Evolutionary conservation across 139 green algal genomes (phyloP), one percentile per base, ranked within the genome.

Genomic region (Asterochloris sp.): DNA sequence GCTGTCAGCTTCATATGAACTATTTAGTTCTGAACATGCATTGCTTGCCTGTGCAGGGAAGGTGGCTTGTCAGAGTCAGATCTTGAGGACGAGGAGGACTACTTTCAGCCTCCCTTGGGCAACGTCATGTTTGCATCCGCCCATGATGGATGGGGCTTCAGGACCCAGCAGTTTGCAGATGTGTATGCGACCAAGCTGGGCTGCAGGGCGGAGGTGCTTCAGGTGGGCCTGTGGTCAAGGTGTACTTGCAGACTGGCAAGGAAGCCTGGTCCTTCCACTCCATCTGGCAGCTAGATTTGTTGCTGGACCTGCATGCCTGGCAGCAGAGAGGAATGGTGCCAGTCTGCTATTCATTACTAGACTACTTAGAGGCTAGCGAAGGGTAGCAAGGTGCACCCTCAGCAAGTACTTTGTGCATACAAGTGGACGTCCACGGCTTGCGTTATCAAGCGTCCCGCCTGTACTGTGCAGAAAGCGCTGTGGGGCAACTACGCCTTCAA

Each of bases 91-190:
- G 90, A 91, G 68, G 88, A 90, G 63, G 90, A 97, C 69, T 80
- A 79, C 8, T 96, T 97, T 76, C 84, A 80, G 26, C 94, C 94
- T 0, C 87, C 89, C 15, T 90, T 93, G 67, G 95, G 97, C 80
- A 99, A 98, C 85, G 97, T 99, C 0, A 95, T 89, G 0, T 99
- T 99, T 89, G 96, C 90, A 4, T 93, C 84, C 77, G 97, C 97
- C 13, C 85, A 91, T 64, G 97, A 99, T 82, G 97, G 97, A 69
- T 99, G 96, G 97, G 96, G 90, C 6, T 99, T 99, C 87, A 79
- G 81, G 10, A 80, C 93, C 28, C 78, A 86, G 64, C 91, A 97
- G 83, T 98, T 99, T 91, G 97, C 96, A 0, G 90, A 88, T 26
- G 91, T 98, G 90, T 98, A 98, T 82, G 93, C 95, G 0, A 84